phyloP scores from a whole-genome alignment of 2,329 filamentous ascomycete species.

The Thelonectria blattea region DNA sequence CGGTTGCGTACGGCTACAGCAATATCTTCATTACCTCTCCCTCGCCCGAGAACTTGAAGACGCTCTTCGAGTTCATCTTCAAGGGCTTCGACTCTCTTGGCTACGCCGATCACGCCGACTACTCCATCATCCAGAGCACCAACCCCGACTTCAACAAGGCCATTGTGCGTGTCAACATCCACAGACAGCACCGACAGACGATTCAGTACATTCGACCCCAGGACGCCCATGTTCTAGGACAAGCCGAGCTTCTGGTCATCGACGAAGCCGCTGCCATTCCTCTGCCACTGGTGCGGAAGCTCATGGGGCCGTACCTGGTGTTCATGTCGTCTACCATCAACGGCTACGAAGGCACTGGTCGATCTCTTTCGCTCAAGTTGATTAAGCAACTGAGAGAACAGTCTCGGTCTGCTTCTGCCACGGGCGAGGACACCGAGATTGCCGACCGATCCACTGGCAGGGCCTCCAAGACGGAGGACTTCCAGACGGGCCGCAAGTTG shows the following conservation, averaged over 20 bases:
- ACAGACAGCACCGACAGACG: constrained; percentile 92
- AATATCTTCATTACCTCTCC: constrained; percentile 99
- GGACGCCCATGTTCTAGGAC: constrained; percentile 91
- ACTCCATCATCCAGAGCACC: constrained; percentile 96
- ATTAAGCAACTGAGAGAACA: constrained; percentile 97
- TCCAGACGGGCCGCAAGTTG: constrained; percentile 75
- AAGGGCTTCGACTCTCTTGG: constrained; percentile 95
- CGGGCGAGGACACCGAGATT: constrained; percentile 67
- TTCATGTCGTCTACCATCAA: constrained; percentile 99
- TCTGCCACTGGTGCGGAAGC: constrained; percentile 85
- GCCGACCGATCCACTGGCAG: constrained; percentile 82
- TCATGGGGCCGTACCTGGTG: constrained; percentile 95
- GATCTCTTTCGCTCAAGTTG: constrained; percentile 92
- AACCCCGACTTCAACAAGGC: constrained; percentile 99
- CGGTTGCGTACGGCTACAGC: constrained; percentile 94
- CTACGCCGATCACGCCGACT: constrained; percentile 94
- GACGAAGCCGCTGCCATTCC: constrained; percentile 98
- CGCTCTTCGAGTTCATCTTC: constrained; percentile 96
- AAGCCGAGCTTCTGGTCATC: constrained; percentile 94
- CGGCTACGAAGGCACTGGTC: constrained; percentile 95
- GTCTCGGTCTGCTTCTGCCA: constrained; percentile 69
- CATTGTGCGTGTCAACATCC: constrained; percentile 94
- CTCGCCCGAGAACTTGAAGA: constrained; percentile 97
- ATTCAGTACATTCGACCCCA: constrained; percentile 99
- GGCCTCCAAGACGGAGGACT: constrained; percentile 67